Percentiles rank a stretch among this genome's conserved stretches.
These are phyloP conservation scores for Camelina neglecta DNA, from an alignment of 345 rosid genomes.

Conservation along the genomic window DNA sequence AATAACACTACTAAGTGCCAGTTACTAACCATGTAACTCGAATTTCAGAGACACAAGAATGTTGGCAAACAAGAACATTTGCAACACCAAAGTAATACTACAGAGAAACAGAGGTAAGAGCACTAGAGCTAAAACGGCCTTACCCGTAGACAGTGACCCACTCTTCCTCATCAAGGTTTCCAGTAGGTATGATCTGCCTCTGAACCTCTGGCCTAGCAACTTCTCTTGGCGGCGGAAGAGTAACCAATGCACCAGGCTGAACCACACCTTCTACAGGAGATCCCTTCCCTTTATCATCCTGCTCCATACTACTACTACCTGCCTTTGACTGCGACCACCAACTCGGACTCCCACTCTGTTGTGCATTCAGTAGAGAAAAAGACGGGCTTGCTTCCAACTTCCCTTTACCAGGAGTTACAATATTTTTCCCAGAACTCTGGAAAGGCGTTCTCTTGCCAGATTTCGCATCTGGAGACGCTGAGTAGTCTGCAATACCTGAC, in stretches of 20 bases:
- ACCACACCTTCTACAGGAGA: slow-evolving; percentile 94
- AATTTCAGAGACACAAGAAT: neutral
- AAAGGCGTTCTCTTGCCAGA: slow-evolving; percentile 65
- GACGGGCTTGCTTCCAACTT: slow-evolving; percentile 68
- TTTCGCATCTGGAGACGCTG: slow-evolving; percentile 66
- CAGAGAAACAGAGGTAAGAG: neutral
- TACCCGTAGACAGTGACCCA: slow-evolving; percentile 99
- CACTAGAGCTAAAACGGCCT: slow-evolving; percentile 6
- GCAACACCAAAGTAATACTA: neutral
- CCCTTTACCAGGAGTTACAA: slow-evolving; percentile 61
- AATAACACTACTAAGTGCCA: neutral
- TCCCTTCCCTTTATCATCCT: slow-evolving; percentile 84
- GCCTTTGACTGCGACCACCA: slow-evolving; percentile 83
- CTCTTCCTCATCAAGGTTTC: slow-evolving; percentile 86
- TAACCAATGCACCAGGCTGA: slow-evolving; percentile 82
- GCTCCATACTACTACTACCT: slow-evolving; percentile 55
- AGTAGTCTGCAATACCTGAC: slow-evolving; percentile 78
- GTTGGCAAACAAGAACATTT: neutral
- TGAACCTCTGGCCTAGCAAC: slow-evolving; percentile 95
- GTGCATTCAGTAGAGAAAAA: slow-evolving; percentile 61
- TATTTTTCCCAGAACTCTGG: slow-evolving; percentile 59
- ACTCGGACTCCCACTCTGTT: slow-evolving; percentile 58
- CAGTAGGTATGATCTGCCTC: slow-evolving; percentile 68
- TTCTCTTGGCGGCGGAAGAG: slow-evolving; percentile 91
- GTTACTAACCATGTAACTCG: neutral